Evolutionary conservation across 2,329 filamentous ascomycete species (phyloP).

Genomic region (Bimuria novae-zelandiae): DNA sequence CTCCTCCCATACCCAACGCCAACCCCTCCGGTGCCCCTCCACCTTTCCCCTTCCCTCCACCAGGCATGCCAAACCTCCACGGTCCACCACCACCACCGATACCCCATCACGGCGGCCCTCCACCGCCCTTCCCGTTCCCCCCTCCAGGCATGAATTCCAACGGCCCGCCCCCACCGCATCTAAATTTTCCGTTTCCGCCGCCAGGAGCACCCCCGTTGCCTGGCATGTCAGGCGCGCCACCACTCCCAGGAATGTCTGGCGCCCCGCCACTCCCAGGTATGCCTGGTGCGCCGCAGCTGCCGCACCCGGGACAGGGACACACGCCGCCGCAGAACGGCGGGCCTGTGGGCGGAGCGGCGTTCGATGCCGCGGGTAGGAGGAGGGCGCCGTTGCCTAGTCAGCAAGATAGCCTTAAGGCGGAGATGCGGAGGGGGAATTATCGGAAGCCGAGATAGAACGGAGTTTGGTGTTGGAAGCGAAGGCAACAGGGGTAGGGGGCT

Average conservation of each 20-base stretch:
- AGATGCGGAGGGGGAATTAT: conserved; percentile 67
- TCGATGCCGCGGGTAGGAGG: conserved; percentile 50
- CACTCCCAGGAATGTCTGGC: background rate
- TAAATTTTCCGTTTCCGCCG: conserved; percentile 15
- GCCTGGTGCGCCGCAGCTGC: conserved; percentile 36
- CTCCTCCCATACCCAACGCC: conserved; percentile 37
- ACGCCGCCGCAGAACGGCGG: conserved; percentile 41
- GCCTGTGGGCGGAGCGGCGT: conserved; percentile 23
- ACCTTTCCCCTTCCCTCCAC: conserved; percentile 45
- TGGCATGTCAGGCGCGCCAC: background rate
- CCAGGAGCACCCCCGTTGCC: background rate
- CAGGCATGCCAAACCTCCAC: background rate
- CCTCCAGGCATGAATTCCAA: conserved; percentile 14
- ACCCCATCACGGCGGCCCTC: conserved; percentile 7
- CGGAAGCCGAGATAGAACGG: conserved; percentile 24
- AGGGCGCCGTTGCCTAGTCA: conserved; percentile 79
- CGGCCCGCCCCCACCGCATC: conserved; percentile 16
- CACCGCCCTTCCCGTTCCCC: conserved; percentile 27
- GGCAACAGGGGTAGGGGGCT: too few relatives aligned
- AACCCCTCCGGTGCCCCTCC: conserved; percentile 36
- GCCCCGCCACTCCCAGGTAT: conserved; percentile 32
- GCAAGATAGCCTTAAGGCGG: conserved; percentile 77
- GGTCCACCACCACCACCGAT: conserved; percentile 27
- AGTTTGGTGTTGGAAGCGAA: too few relatives aligned
- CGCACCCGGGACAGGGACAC: conserved; percentile 28